Evolutionary conservation across 2,329 filamentous ascomycete genomes (phyloP).

Genomic region (Chrysoporthe austroafricana): DNA sequence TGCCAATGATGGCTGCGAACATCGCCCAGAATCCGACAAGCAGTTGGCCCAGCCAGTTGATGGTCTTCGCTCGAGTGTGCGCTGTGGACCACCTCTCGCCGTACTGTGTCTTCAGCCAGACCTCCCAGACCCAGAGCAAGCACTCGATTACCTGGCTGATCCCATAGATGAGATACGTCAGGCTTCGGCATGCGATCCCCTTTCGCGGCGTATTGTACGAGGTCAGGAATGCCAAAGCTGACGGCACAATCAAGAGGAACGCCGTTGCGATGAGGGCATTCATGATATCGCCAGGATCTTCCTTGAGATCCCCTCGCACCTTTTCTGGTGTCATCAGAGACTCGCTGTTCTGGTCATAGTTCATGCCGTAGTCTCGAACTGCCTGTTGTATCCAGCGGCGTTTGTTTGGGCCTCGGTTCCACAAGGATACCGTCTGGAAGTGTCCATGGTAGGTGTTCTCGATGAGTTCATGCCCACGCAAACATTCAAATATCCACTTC

Average conservation of each 20-base stretch:
- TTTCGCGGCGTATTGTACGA: conserved; percentile 38
- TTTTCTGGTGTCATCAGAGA: conserved; percentile 1
- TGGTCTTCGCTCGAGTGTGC: conserved; percentile 34
- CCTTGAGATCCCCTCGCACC: background rate
- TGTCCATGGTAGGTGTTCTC: conserved; percentile 28
- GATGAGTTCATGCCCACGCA: conserved; percentile 35
- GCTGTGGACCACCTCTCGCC: conserved; percentile 35
- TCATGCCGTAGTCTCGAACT: conserved; percentile 11
- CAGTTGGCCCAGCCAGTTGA: conserved; percentile 38
- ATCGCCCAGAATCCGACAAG: conserved; percentile 38
- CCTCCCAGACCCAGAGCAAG: conserved; percentile 36
- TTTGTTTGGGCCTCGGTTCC: conserved; percentile 36
- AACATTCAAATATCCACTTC: conserved; percentile 22
- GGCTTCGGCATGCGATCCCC: conserved; percentile 33
- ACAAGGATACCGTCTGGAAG: conserved; percentile 36
- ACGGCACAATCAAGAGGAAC: conserved; percentile 28
- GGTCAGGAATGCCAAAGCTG: conserved; percentile 39
- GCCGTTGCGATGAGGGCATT: conserved; percentile 1
- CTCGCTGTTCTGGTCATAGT: conserved; percentile 1
- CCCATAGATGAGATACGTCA: conserved; percentile 33
- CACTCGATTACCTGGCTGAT: conserved; percentile 39
- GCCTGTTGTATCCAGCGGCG: conserved; percentile 20
- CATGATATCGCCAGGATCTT: conserved; percentile 3
- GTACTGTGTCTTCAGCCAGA: conserved; percentile 33
- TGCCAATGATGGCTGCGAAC: conserved; percentile 39